A percentile compares a stretch with the other conserved stretches of the same genome.
Conservation (phyloP, 2,329 filamentous ascomycete species). For the Juglanconis oblonga region DNA sequence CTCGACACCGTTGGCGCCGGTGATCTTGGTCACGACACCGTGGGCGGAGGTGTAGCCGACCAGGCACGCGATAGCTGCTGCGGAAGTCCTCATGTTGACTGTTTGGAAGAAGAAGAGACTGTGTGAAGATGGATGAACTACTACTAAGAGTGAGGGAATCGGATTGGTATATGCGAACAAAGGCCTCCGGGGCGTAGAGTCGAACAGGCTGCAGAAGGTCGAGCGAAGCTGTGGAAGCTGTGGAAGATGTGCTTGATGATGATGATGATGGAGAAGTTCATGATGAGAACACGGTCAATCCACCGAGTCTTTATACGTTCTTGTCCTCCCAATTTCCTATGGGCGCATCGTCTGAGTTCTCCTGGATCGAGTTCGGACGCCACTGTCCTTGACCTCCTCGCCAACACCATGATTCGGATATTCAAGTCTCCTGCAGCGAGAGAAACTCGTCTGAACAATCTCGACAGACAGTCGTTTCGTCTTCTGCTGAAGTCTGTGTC, state of each 20-base stretch:
- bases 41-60: constrained; percentile 12
- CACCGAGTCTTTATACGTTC: neutral
- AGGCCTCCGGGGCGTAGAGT: neutral
- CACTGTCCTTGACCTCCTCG: neutral
- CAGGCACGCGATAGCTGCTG: constrained; percentile 10
- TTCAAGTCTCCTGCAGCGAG: neutral
- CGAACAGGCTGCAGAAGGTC: neutral
- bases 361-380: neutral
- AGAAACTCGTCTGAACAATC: neutral
- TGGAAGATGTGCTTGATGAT: neutral
- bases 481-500: neutral
- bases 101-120: neutral
- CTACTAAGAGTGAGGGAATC: neutral
- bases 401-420: neutral
- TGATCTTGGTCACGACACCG: constrained; percentile 16
- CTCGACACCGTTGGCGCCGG: constrained; percentile 15
- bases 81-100: constrained; percentile 10
- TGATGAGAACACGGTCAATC: neutral
- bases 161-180: neutral
- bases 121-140: neutral
- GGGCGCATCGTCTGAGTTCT: neutral
- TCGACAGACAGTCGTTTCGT: neutral
- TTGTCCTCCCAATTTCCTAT: neutral
- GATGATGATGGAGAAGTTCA: neutral
- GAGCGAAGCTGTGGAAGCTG: neutral